A percentile compares a stretch with the other conserved stretches of the same genome.
phyloP scores from a whole-genome alignment of 805 yeast species.

The Zygosaccharomyces bisporus region DNA sequence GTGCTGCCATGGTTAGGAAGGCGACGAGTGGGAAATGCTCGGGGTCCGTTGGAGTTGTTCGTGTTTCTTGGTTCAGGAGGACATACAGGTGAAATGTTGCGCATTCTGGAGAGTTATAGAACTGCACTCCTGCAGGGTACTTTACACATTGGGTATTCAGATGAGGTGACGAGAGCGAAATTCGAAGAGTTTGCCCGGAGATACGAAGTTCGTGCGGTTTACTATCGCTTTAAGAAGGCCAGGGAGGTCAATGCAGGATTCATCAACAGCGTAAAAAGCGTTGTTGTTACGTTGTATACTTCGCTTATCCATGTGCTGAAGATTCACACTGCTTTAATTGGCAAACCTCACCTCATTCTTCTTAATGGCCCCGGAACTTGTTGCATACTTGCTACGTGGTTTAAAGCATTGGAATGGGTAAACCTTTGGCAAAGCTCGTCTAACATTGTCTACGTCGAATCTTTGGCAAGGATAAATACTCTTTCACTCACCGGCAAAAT shows the following conservation, averaged over 20 bases:
- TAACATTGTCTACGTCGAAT: constrained; percentile 85
- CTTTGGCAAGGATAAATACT: constrained; percentile 73
- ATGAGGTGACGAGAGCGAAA: constrained; percentile 37
- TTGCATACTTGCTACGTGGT: constrained; percentile 32
- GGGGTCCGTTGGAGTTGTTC: constrained; percentile 39
- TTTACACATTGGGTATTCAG: constrained; percentile 32
- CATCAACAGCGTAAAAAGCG: constrained; percentile 32
- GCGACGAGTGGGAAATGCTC: not conserved
- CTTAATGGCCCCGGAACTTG: constrained; percentile 41
- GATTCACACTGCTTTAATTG: constrained; percentile 20
- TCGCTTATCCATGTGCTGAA: constrained; percentile 20
- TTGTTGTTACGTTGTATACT: constrained; percentile 33
- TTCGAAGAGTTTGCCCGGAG: constrained; percentile 32
- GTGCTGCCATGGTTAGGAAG: constrained; percentile 20
- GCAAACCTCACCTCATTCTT: constrained; percentile 31
- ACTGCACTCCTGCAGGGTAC: constrained; percentile 45
- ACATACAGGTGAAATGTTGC: constrained; percentile 93
- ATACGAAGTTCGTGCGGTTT: constrained; percentile 10
- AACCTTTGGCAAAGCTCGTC: constrained; percentile 34
- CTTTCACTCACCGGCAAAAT: constrained; percentile 76
- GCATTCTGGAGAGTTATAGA: constrained; percentile 47
- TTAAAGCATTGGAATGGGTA: constrained; percentile 26
- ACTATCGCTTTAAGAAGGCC: constrained; percentile 31
- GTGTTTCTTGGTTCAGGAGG: constrained; percentile 93
- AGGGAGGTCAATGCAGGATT: constrained; percentile 40